Base-by-base conservation (phyloP, 225 moss, liverwort and hornwort species). In the Climacium dendroides region DNA sequence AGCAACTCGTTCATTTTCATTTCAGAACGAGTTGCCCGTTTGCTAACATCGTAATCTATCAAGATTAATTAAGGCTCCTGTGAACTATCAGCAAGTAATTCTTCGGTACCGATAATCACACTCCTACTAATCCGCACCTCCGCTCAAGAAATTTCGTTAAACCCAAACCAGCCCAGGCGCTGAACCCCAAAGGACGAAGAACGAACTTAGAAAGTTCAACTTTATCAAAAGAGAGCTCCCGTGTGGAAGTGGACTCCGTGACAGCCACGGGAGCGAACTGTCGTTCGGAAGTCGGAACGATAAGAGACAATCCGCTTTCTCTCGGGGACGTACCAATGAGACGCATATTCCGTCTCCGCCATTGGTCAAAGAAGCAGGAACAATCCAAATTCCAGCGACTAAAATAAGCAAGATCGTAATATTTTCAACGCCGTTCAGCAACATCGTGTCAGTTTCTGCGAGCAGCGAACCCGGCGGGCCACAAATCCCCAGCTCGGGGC, bases 251-350 rank as follows among this genome's bases (percentile, higher is more conserved):
- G 73, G 73, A 84, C 39, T 55, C 29, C 84, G 34, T 78, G 29
- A 74, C 66, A 83, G 70, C 86, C 85, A 85, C 80, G 73, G 73
- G 45, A 74, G 54, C 32, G 66, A 76, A 66, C 61, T n/a, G 50
- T 69, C 39, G 24, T 76, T 45, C 45, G 45, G 45, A 45, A 45
- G 45, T 61, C 53, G 65, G 24, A 65, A 62, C 79, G 90, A 90
- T 90, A 90, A 90, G 90, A 64, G n/a, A 80, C 80, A 43, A 87
- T 87, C 90, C 52, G 50, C 90, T 90, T 90, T 90, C 87, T 32
- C 65, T 32, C 16, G 14, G 6, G 14, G 22, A 57, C 57, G 54
- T 87, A 73, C 87, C 84, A 84, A 90, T 87, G 50, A 47, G 71
- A 78, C 89, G 86, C 82, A 86, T 78, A 61, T 86, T 82, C 82